Percentiles rank a stretch among this genome's conserved stretches.
phyloP scores from a whole-genome alignment of 306 rosid genomes.

The Pachyrhizus erosus region DNA sequence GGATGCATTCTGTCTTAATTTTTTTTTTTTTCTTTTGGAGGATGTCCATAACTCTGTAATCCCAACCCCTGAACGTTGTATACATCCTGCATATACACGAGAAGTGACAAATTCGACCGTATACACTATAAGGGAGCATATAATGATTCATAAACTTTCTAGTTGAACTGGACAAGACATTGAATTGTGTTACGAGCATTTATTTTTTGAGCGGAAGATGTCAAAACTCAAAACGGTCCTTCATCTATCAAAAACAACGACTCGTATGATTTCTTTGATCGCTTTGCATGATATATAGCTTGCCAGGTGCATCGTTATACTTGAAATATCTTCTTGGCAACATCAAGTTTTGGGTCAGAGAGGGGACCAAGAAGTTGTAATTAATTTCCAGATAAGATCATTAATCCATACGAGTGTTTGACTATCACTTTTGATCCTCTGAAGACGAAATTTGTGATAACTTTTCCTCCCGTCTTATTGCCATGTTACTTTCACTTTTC shows the following conservation, averaged over 20 bases:
- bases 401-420: not conserved
- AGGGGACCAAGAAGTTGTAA: not conserved
- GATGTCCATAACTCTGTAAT: not conserved
- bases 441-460: not conserved
- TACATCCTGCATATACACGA: not conserved
- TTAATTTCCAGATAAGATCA: constrained; percentile 7
- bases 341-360: constrained; percentile 31
- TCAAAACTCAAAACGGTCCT: not conserved
- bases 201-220: not conserved
- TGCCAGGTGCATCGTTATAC: not conserved
- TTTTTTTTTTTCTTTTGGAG: not conserved
- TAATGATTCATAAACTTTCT: not conserved
- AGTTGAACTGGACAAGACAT: not conserved
- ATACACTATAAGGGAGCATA: not conserved
- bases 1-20: constrained; percentile 25
- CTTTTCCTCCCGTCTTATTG: not conserved
- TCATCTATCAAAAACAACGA: constrained; percentile 9
- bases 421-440: constrained; percentile 12
- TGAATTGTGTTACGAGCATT: not conserved
- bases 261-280: constrained; percentile 14
- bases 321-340: constrained; percentile 30
- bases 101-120: not conserved
- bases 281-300: not conserved
- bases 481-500: not conserved
- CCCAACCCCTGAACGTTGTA: not conserved